These are phyloP conservation scores for Pythium biforme DNA, from an alignment of 352 stramenopile species.

Conservation along the genomic window DNA sequence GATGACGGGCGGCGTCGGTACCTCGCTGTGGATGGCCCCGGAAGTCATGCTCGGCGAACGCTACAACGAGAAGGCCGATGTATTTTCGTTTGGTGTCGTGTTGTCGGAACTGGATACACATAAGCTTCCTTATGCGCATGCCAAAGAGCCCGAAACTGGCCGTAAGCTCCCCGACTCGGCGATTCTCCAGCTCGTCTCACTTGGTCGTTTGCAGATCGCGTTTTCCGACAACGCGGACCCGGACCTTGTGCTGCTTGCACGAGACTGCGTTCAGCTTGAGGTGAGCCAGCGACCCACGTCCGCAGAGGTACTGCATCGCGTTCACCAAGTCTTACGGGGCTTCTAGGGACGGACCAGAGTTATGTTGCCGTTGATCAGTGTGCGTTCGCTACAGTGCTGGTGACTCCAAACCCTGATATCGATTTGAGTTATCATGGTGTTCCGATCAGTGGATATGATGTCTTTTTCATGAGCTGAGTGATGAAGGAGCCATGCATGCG, in stretches of 20 bases:
- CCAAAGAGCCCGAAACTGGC: slow-evolving; percentile 18
- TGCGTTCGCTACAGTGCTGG: no score
- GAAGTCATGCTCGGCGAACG: slow-evolving; percentile 8
- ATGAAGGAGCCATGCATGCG: no score
- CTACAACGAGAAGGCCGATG: slow-evolving; percentile 4
- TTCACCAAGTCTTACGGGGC: neutral
- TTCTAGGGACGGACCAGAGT: no score
- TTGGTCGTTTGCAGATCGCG: slow-evolving; percentile 32
- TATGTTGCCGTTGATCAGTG: no score
- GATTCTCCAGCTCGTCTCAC: slow-evolving; percentile 47
- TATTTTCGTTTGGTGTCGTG: slow-evolving; percentile 9
- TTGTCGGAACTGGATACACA: slow-evolving; percentile 8
- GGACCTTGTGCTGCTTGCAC: slow-evolving; percentile 29
- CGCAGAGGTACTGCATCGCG: slow-evolving; percentile 32
- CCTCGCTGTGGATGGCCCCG: slow-evolving; percentile 7
- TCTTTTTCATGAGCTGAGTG: no score
- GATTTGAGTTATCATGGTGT: no score
- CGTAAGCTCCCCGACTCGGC: slow-evolving; percentile 22
- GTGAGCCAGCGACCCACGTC: slow-evolving; percentile 35
- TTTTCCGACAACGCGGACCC: slow-evolving; percentile 35
- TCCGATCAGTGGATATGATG: no score
- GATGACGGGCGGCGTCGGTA: neutral
- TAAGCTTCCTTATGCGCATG: slow-evolving; percentile 1
- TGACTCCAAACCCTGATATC: no score
- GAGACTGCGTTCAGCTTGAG: slow-evolving; percentile 36